Conservation (phyloP, 2,329 filamentous ascomycete species). For the Monilinia aucupariae region DNA sequence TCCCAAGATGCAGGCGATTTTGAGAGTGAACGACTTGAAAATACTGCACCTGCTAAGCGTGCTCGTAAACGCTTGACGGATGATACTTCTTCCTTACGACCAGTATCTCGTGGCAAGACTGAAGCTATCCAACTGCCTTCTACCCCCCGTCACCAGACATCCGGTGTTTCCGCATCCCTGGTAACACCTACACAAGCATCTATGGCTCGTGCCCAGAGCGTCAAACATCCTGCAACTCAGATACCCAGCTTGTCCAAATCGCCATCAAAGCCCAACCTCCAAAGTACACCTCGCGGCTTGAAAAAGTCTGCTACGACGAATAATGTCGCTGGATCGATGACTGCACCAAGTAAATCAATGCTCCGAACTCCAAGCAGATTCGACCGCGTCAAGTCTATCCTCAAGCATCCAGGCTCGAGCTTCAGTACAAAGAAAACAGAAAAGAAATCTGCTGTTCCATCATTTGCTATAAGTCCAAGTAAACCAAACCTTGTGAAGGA, state of each 20-base stretch:
- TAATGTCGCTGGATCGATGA: constrained; percentile 37
- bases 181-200: constrained; percentile 77
- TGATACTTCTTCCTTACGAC: constrained; percentile 62
- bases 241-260: constrained; percentile 47
- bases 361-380: constrained; percentile 29
- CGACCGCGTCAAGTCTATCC: constrained; percentile 54
- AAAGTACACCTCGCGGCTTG: constrained; percentile 44
- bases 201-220: constrained; percentile 53
- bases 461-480: constrained; percentile 38
- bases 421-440: constrained; percentile 26
- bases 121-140: constrained; percentile 37
- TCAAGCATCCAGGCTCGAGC: constrained; percentile 37
- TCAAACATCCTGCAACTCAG: constrained; percentile 48
- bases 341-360: constrained; percentile 26
- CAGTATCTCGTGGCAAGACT: constrained; percentile 45
- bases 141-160: constrained; percentile 41
- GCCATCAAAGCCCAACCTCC: constrained; percentile 45
- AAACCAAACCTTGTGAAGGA: constrained; percentile 50
- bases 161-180: constrained; percentile 49
- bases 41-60: constrained; percentile 57
- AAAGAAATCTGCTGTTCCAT: constrained; percentile 25
- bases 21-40: constrained; percentile 29
- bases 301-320: constrained; percentile 50
- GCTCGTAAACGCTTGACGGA: constrained; percentile 61
- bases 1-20: constrained; percentile 11